Evolutionary conservation across 2,329 filamentous ascomycete genomes (phyloP).

Genomic region (Elsinoe arachidis): DNA sequence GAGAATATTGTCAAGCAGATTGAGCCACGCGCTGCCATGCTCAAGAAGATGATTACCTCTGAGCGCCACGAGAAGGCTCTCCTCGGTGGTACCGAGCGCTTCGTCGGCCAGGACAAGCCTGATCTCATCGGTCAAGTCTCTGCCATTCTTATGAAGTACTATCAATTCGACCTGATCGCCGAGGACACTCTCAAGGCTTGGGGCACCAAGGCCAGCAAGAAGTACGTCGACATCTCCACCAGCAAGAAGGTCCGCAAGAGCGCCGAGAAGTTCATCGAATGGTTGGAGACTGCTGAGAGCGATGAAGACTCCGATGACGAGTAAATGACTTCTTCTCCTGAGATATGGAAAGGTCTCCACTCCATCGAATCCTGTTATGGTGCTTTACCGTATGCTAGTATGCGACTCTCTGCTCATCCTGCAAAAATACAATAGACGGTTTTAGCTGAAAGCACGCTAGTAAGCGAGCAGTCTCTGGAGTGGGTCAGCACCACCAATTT

Average conservation of each 20-base stretch:
- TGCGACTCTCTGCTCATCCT: conserved; percentile 6
- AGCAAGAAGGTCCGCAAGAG: conserved; percentile 95
- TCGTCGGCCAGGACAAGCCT: conserved; percentile 74
- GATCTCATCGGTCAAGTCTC: conserved; percentile 70
- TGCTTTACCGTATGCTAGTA: not conserved
- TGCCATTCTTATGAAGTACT: conserved; percentile 81
- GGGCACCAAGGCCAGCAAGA: conserved; percentile 95
- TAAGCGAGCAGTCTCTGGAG: too few relatives aligned
- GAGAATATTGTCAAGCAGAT: conserved; percentile 85
- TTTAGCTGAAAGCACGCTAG: too few relatives aligned
- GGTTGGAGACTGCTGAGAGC: conserved; percentile 79
- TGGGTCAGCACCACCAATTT: too few relatives aligned
- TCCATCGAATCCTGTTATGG: not conserved
- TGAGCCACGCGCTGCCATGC: conserved; percentile 68
- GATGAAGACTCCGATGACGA: conserved; percentile 60
- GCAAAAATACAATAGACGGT: conserved; percentile 4
- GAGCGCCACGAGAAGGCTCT: conserved; percentile 94
- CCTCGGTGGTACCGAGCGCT: conserved; percentile 88
- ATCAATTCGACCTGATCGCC: conserved; percentile 77
- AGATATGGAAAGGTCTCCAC: not conserved
- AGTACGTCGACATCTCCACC: conserved; percentile 81
- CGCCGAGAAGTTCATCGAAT: conserved; percentile 86
- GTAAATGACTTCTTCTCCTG: not conserved
- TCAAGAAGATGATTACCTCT: conserved; percentile 79
- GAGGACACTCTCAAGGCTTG: conserved; percentile 86